Evolutionary conservation across 768 basidiomycete species (phyloP), one percentile per base, ranked within the genome.

Genomic region (Russula lepida): DNA sequence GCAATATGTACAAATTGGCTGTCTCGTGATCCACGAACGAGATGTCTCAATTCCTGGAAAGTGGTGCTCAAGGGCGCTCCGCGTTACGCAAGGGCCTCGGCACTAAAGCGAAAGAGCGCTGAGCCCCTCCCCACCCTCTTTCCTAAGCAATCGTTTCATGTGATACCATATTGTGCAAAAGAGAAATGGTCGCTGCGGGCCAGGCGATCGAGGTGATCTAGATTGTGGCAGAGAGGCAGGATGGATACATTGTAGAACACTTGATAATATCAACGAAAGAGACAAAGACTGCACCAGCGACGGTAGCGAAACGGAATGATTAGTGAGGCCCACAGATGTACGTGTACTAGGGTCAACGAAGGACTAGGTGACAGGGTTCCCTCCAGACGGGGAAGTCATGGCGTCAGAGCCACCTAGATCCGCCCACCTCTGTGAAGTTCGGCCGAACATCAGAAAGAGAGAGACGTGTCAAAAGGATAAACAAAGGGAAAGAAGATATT

Each of bases 371-470:
- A 63, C 12, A 52, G 39, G 28, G 39, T 54, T 41, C 28, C 19
- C n/a, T n/a, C 41, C 30, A 13, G 28, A 3, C 12, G 25, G 49
- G 65, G 63, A 55, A 59, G 58, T 68, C 23, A 57, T 56, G 47
- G 37, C 54, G 43, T 59, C 53, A 23, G 32, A 63, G 60, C 52
- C 37, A 49, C 12, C 25, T 79, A 84, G 64, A 77, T 92, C 92
- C 92, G 77, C 95, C 92, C 64, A 95, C 89, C 87, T 62, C 61
- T 62, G 56, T 23, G 32, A 41, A 39, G 25, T 49, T n/a, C 9
- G 39, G 6, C 54, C 33, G 25, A 57, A 33, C 3, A 37, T 62
- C 54, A 61, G 55, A 46, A 25, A 46, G 11, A 53, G 6, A 35
- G 21, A 4, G 11, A 37, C 15, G 32, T n/a, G 25, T 30, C 19